These are phyloP conservation scores for Trichosporon sp. DNA, from an alignment of 1,284 basidiomycete species.

Conservation along the genomic window DNA sequence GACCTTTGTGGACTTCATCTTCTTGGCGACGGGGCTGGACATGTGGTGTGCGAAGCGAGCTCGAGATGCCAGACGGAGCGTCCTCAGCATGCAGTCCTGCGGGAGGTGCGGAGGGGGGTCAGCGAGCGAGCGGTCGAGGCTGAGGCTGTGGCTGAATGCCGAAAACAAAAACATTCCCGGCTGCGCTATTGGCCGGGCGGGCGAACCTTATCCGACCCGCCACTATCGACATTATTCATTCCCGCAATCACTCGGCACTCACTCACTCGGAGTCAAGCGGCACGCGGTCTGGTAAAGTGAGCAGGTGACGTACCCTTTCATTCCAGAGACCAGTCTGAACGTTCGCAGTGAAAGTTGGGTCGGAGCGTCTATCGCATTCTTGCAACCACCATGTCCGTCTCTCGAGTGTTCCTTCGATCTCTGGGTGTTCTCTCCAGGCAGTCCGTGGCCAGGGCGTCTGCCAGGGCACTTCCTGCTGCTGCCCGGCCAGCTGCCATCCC, in stretches of 20 bases:
- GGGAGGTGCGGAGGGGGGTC: neutral
- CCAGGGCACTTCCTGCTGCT: neutral
- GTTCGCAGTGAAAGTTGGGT: neutral
- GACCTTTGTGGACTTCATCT: slow-evolving; percentile 47
- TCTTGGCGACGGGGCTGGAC: slow-evolving; percentile 36
- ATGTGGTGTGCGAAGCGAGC: slow-evolving; percentile 18
- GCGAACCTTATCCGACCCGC: neutral
- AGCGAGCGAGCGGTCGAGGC: too few species aligned
- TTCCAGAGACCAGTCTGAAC: neutral
- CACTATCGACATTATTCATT: too few species aligned
- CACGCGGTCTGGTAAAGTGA: too few species aligned
- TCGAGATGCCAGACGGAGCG: neutral
- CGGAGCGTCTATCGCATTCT: neutral
- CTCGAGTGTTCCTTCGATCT: neutral
- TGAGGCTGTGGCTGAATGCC: neutral
- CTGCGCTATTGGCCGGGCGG: neutral
- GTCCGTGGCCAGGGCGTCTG: neutral
- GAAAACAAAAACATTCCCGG: neutral
- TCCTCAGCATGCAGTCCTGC: neutral
- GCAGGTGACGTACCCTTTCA: too few species aligned
- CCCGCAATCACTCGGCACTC: too few species aligned
- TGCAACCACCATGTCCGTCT: neutral
- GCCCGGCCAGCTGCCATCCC: neutral
- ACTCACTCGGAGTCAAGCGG: too few species aligned
- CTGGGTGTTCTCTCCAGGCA: neutral